A percentile compares a stretch with the other conserved stretches of the same genome.
These are phyloP conservation scores for Penicillium cinerascens DNA, from an alignment of 495 filamentous ascomycete genomes.

Conservation along the genomic window DNA sequence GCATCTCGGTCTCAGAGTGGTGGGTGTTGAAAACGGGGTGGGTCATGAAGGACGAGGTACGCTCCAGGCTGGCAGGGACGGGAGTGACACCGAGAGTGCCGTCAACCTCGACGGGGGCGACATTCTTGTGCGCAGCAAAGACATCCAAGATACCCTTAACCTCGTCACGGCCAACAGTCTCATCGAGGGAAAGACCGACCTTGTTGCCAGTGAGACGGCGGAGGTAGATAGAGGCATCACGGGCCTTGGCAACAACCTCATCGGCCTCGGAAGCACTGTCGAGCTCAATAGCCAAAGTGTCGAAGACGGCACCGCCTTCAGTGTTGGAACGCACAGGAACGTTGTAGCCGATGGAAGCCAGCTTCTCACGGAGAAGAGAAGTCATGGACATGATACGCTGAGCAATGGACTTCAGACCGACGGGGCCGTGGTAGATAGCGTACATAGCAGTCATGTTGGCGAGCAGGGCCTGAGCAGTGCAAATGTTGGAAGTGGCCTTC, in stretches of 20 bases:
- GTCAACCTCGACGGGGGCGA: constrained; percentile 36
- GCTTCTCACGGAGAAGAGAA: constrained; percentile 62
- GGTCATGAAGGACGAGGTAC: constrained; percentile 74
- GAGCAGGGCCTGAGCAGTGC: constrained; percentile 90
- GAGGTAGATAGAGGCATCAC: constrained; percentile 58
- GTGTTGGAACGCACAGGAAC: constrained; percentile 54
- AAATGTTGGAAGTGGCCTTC: constrained; percentile 98
- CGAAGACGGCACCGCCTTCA: constrained; percentile 61
- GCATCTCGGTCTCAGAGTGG: constrained; percentile 93
- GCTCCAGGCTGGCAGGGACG: constrained; percentile 59
- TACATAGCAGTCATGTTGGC: constrained; percentile 99
- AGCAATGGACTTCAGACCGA: constrained; percentile 81
- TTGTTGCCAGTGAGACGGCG: constrained; percentile 56
- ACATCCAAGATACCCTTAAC: constrained; percentile 57
- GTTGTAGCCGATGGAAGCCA: constrained; percentile 62
- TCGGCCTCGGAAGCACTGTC: constrained; percentile 38
- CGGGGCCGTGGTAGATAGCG: constrained; percentile 92
- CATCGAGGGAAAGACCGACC: constrained; percentile 69
- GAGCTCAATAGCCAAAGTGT: constrained; percentile 73
- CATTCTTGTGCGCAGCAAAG: constrained; percentile 45
- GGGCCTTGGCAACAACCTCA: constrained; percentile 48
- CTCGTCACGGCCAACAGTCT: constrained; percentile 62
- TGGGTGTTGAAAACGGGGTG: constrained; percentile 97
- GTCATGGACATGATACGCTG: constrained; percentile 70
- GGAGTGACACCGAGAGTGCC: constrained; percentile 44